Evolutionary conservation across 1,284 basidiomycete genomes (phyloP), one percentile per base, ranked within the genome.

Genomic region (Anthracocystis setariae): DNA sequence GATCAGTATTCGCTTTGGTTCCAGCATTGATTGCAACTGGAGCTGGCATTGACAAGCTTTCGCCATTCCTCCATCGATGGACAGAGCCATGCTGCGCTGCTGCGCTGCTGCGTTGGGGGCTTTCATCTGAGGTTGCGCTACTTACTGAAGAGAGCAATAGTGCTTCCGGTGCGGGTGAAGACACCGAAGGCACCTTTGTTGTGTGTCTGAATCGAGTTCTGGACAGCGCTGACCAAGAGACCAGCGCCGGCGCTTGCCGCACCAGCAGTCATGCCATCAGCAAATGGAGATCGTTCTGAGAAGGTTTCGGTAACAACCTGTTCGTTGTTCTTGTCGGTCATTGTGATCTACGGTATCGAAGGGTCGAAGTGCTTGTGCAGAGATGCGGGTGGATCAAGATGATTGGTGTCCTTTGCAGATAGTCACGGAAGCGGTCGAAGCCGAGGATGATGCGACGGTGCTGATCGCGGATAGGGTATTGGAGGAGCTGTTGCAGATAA

Each of bases 171-270:
- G 72, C 90, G 86, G 49, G 91, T 91, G 63, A 93, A 85, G 84
- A 93, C 87, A 84, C 94, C 94, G 84, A 90, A 87, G n/a, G 92
- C 93, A 74, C 94, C 94, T 75, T 88, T 87, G 58, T 89, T 87
- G 84, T 96, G 93, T 54, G 67, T 79, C 58, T 69, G 64, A 29
- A 80, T 40, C 51, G 71, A 73, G 67, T 82, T 82, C 63, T 82
- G 79, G 18, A 82, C 72, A 29, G 81, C 77, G 18, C 74, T 77
- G 63, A 81, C 72, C 17, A 82, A 33, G 13, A 80, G 55, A 42
- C 81, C 81, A 9, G 61, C 75, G 40, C 62, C 77, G 27, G 73
- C 79, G 29, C 74, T 66, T 10, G 56, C 55, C 35, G 57, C 58
- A 3, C 57, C 78, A 5, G 77, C 59, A 32, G 65, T 76, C 62